Percentiles rank a stretch among this genome's conserved stretches.
phyloP scores from a whole-genome alignment of 1,139 yeast genomes.

The Yamadazyma conglobata region DNA sequence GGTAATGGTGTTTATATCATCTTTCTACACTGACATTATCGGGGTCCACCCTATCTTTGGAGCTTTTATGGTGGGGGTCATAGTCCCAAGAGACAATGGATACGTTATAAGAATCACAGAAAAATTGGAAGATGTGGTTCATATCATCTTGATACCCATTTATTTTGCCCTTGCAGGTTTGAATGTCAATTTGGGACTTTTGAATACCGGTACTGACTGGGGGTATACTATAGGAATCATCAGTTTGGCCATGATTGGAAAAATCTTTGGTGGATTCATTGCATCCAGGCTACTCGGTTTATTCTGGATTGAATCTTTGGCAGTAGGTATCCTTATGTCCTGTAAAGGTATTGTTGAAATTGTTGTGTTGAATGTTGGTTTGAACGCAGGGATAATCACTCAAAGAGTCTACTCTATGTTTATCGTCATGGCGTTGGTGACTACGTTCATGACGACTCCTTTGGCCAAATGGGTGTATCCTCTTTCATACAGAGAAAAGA shows the following conservation, averaged over 20 bases:
- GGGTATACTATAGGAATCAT: conserved; percentile 69
- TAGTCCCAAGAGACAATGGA: conserved; percentile 75
- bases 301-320: conserved; percentile 65
- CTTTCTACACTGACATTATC: conserved; percentile 75
- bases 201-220: conserved; percentile 69
- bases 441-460: conserved; percentile 76
- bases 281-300: conserved; percentile 62
- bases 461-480: conserved; percentile 61
- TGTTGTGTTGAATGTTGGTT: conserved; percentile 72
- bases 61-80: conserved; percentile 71
- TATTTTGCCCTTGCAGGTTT: conserved; percentile 80
- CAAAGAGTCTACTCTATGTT: conserved; percentile 72
- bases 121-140: conserved; percentile 73
- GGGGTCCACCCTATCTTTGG: conserved; percentile 85
- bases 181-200: conserved; percentile 59
- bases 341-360: conserved; percentile 85
- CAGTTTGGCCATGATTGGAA: conserved; percentile 61
- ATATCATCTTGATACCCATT: conserved; percentile 65
- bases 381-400: conserved; percentile 63
- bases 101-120: conserved; percentile 67
- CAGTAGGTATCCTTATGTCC: conserved; percentile 82
- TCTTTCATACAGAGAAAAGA: conserved; percentile 50
- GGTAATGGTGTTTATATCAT: conserved; percentile 55
- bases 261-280: conserved; percentile 60
- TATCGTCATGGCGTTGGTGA: conserved; percentile 72